Base-by-base conservation (phyloP, 345 rosid genomes). In the Citrus inodora region DNA sequence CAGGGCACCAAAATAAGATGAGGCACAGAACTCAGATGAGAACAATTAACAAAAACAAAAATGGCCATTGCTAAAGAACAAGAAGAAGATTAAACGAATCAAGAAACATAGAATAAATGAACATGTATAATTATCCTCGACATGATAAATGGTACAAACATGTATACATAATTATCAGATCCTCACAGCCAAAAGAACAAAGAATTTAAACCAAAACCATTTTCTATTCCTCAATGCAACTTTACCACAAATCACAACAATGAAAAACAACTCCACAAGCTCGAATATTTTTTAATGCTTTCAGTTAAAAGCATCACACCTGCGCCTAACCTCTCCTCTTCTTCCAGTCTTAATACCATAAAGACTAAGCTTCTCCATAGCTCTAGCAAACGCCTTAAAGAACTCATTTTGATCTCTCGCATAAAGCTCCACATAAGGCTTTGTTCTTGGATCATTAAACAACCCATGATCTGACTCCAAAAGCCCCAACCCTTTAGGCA, bases 261-360 rank as follows among this genome's bases (percentile, higher is more conserved):
- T 19, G 28, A 4, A 64, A 66, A 35, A 25, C 19, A 27, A 42
- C 11, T 7, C 35, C 37, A 32, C 55, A 58, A 25, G 3, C 21
- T 65, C 32, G 27, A n/a, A 72, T 61, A 3, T 42, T 14, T n/a
- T 61, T 46, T 17, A 11, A 59, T 67, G 17, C 0, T 19, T 19
- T 88, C 79, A 94, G 56, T 95, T 95, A 56, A 90, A 72, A 6
- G 97, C 94, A 85, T 93, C 97, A 77, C 99, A 95, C 86, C 92
- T 92, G 83, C 84, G 93, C 80, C 99, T 87, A 81, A 93, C 89
- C 90, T 95, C 99, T 8, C 99, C 99, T 67, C 85, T 84, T 56
- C 97, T 83, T 35, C 98, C 99, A 10, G 97, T 93, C 86, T 84
- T 79, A 37, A 95, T 71, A 70, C 98, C 96, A 60, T 82, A 80